A percentile compares a stretch with the other conserved stretches of the same genome.
Evolutionary conservation across 2,329 filamentous ascomycete species (phyloP).

Genomic region (Fusarium protoensiforme): DNA sequence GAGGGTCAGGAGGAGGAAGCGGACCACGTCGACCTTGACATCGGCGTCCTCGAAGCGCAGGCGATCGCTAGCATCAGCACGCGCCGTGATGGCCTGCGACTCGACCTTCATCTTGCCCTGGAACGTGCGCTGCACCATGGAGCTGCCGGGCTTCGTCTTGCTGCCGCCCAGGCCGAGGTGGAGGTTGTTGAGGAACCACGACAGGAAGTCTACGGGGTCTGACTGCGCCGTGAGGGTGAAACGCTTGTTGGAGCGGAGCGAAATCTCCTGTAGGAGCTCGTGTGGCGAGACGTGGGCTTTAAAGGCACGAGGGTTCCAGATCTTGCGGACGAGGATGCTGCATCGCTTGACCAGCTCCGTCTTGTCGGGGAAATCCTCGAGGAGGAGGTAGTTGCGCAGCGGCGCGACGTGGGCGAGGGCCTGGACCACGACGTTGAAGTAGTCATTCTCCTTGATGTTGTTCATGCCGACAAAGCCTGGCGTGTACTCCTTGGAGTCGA

Average conservation of each 20-base stretch:
- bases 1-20: conserved; percentile 92
- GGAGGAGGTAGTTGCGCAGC: conserved; percentile 89
- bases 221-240: conserved; percentile 92
- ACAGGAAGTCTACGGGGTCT: conserved; percentile 95
- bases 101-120: conserved; percentile 93
- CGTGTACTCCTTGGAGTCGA: conserved; percentile 85
- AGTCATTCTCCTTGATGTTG: conserved; percentile 99
- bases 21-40: conserved; percentile 79
- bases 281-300: conserved; percentile 97
- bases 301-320: conserved; percentile 98
- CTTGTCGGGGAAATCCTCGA: conserved; percentile 79
- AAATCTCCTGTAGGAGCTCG: conserved; percentile 95
- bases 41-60: conserved; percentile 91
- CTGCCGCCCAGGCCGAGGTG: conserved; percentile 92
- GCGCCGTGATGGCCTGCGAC: conserved; percentile 92
- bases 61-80: conserved; percentile 86
- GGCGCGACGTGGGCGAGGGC: conserved; percentile 90
- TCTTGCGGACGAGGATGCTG: conserved; percentile 91
- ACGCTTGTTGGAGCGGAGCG: conserved; percentile 88
- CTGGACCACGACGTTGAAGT: conserved; percentile 95
- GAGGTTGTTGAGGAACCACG: conserved; percentile 97
- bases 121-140: conserved; percentile 91
- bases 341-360: conserved; percentile 88
- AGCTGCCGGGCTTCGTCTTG: conserved; percentile 84
- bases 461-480: conserved; percentile 99